phyloP scores from a whole-genome alignment of 2,329 filamentous ascomycete genomes.

The Aureobasidium sp. region DNA sequence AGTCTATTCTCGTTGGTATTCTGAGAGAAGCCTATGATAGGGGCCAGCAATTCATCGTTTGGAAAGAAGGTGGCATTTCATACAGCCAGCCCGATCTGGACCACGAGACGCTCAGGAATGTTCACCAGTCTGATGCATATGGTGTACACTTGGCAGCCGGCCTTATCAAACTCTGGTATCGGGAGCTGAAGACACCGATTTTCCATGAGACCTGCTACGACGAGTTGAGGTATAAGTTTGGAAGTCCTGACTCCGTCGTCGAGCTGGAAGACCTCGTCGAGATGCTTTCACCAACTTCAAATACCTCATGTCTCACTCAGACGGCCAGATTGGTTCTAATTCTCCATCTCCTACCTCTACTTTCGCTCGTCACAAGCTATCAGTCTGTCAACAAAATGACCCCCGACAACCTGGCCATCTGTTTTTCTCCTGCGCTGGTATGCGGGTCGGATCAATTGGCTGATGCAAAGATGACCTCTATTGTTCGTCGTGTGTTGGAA shows the following conservation, averaged over 20 bases:
- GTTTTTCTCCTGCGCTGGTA: conserved; percentile 47
- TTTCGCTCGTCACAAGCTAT: conserved; percentile 40
- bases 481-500: conserved; percentile 44
- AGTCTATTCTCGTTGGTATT: conserved; percentile 43
- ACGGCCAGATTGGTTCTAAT: conserved; percentile 43
- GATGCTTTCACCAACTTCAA: conserved; percentile 40
- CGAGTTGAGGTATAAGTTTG: conserved; percentile 39
- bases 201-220: conserved; percentile 44
- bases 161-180: conserved; percentile 51
- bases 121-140: conserved; percentile 45
- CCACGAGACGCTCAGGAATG: conserved; percentile 33
- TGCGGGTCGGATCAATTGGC: conserved; percentile 48
- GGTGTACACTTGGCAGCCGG: conserved; percentile 47
- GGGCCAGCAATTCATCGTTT: conserved; percentile 48
- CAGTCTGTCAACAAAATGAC: conserved; percentile 50
- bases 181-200: conserved; percentile 45
- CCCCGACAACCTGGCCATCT: conserved; percentile 47
- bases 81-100: conserved; percentile 33
- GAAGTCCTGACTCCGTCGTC: conserved; percentile 32
- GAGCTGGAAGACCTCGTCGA: conserved; percentile 39
- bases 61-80: conserved; percentile 40
- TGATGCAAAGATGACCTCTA: conserved; percentile 47
- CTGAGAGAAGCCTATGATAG: conserved; percentile 50
- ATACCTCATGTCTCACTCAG: conserved; percentile 40
- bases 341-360: conserved; percentile 47